These are phyloP conservation scores for Theobroma grandiflorum DNA, from an alignment of 441 rosid genomes.

Conservation along the genomic window DNA sequence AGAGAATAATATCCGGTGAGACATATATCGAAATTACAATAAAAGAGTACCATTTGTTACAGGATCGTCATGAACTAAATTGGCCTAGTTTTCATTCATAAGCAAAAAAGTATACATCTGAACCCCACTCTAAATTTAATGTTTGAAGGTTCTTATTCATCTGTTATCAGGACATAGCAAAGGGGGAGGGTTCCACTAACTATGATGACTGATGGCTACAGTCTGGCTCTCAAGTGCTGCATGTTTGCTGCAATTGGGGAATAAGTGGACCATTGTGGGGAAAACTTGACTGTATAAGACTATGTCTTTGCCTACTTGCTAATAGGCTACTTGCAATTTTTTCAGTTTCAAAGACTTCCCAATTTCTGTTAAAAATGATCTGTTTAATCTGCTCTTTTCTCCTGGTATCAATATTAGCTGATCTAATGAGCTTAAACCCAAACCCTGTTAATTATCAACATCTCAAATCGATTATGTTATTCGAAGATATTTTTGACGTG, in stretches of 20 bases:
- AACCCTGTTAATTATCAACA: background rate
- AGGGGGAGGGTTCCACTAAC: constrained; percentile 5
- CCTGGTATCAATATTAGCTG: background rate
- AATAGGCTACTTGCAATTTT: background rate
- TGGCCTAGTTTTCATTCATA: background rate
- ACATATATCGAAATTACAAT: no score
- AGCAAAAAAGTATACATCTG: no score
- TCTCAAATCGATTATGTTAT: background rate
- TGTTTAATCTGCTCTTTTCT: background rate
- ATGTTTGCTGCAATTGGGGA: constrained; percentile 25
- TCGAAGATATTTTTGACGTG: background rate
- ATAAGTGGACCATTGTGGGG: constrained; percentile 8
- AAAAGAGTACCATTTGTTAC: no score
- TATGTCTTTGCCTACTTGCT: constrained; percentile 2
- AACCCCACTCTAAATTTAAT: constrained; percentile 1
- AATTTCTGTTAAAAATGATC: background rate
- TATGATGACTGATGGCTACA: constrained; percentile 10
- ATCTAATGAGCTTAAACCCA: background rate
- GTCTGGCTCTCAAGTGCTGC: constrained; percentile 5
- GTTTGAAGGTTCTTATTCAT: background rate
- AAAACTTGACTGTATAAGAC: background rate
- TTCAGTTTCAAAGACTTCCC: background rate
- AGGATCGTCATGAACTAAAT: no score
- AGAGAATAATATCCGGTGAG: no score
- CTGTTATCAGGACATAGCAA: background rate